Percentiles rank a stretch among this genome's conserved stretches.
phyloP scores from a whole-genome alignment of 345 rosid species.

The Limnanthes douglasii region DNA sequence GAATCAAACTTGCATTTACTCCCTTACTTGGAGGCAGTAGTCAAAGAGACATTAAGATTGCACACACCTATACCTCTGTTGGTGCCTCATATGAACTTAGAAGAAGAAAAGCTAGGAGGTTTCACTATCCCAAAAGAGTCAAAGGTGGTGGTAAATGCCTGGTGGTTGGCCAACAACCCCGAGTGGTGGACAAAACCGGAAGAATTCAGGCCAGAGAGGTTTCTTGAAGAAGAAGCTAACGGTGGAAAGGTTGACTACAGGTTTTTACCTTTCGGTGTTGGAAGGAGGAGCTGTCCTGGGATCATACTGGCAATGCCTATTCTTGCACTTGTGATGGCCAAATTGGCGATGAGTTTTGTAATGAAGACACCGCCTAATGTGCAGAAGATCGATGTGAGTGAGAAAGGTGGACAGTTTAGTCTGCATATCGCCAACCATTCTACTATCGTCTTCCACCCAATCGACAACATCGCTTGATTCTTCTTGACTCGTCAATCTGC shows the following conservation, averaged over 20 bases:
- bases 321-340: conserved; percentile 34
- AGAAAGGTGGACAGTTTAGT: conserved; percentile 63
- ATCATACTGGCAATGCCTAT: conserved; percentile 48
- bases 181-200: conserved; percentile 34
- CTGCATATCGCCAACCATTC: conserved; percentile 48
- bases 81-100: conserved; percentile 58
- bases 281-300: too few species aligned
- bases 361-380: conserved; percentile 21
- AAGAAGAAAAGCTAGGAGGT: conserved; percentile 38
- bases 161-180: conserved; percentile 61
- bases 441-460: conserved; percentile 28
- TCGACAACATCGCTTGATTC: neutral
- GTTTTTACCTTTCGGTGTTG: conserved; percentile 43
- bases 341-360: conserved; percentile 29
- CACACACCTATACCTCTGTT: conserved; percentile 46
- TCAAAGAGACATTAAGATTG: conserved; percentile 41
- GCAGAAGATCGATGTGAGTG: conserved; percentile 30
- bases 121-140: conserved; percentile 41
- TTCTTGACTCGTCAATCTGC: conserved; percentile 1
- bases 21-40: conserved; percentile 41
- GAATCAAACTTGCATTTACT: conserved; percentile 25
- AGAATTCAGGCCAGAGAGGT: conserved; percentile 42
- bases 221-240: conserved; percentile 37
- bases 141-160: conserved; percentile 47
- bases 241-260: conserved; percentile 47